These are phyloP conservation scores for Hypocrella siamensis DNA, from an alignment of 2,329 filamentous ascomycete genomes.

Conservation along the genomic window DNA sequence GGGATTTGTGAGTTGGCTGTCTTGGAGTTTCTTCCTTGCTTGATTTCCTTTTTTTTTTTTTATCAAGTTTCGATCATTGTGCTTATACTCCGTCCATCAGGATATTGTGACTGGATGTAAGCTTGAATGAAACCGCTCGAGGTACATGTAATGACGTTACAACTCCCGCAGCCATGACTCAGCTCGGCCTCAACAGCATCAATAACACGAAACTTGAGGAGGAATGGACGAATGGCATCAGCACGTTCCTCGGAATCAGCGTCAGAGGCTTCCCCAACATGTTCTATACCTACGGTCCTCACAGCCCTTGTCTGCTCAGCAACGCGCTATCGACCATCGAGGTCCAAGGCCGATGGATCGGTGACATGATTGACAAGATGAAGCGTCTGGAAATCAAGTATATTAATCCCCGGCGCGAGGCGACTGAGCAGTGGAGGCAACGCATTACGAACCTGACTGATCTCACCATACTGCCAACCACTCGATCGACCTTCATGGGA, in stretches of 20 bases:
- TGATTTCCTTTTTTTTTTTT: neutral
- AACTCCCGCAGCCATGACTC: conserved; percentile 24
- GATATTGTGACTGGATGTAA: neutral
- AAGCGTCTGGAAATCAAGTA: conserved; percentile 22
- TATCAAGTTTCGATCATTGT: no score
- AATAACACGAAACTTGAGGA: conserved; percentile 19
- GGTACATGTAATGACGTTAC: conserved; percentile 12
- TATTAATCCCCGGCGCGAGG: conserved; percentile 31
- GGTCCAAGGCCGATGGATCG: conserved; percentile 41
- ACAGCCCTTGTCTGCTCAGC: conserved; percentile 37
- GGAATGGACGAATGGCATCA: conserved; percentile 24
- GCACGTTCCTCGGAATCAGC: conserved; percentile 28
- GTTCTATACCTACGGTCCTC: conserved; percentile 37
- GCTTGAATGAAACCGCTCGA: neutral
- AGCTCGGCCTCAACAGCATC: conserved; percentile 26
- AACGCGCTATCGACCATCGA: conserved; percentile 41
- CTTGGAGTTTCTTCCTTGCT: neutral
- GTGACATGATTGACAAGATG: conserved; percentile 32
- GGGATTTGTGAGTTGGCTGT: conserved; percentile 18
- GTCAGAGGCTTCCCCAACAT: conserved; percentile 31
- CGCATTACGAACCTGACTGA: conserved; percentile 29
- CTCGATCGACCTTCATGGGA: conserved; percentile 39
- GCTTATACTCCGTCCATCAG: no score
- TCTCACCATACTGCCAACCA: conserved; percentile 30
- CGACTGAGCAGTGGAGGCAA: conserved; percentile 31